Conservation (phyloP, 495 filamentous ascomycete species). For the Neurospora sp. region DNA sequence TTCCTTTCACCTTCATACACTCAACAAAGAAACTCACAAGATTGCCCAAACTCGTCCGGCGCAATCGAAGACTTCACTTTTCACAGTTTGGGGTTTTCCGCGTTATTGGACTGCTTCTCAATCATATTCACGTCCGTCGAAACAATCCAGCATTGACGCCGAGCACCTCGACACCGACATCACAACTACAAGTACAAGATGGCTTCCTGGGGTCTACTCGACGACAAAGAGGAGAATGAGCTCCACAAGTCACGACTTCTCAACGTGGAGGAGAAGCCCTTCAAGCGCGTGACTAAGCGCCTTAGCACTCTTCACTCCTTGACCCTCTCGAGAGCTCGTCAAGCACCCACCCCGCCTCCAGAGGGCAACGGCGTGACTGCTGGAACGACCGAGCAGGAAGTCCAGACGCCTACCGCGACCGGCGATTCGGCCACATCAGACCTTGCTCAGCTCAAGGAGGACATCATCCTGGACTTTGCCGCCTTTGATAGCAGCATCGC, state of each 20-base stretch:
- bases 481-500: conserved; percentile 80
- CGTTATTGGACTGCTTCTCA: background rate
- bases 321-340: conserved; percentile 39
- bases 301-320: conserved; percentile 57
- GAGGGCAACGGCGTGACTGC: conserved; percentile 39
- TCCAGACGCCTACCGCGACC: conserved; percentile 17
- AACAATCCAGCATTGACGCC: background rate
- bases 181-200: conserved; percentile 8
- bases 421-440: conserved; percentile 25
- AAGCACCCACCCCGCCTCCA: conserved; percentile 61
- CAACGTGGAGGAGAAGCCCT: conserved; percentile 85
- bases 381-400: conserved; percentile 12
- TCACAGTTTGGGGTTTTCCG: background rate
- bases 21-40: background rate
- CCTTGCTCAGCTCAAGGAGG: conserved; percentile 57
- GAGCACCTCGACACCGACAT: background rate
- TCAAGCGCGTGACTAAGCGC: conserved; percentile 78
- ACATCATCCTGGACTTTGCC: conserved; percentile 81
- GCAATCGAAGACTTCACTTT: background rate
- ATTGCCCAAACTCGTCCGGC: background rate
- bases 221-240: conserved; percentile 56
- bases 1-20: background rate
- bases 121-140: background rate
- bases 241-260: conserved; percentile 87
- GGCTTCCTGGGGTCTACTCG: conserved; percentile 32